Percentiles rank a stretch among this genome's conserved stretches.
These are phyloP conservation scores for Neonectria ditissima DNA, from an alignment of 2,329 filamentous ascomycete species.

Conservation along the genomic window DNA sequence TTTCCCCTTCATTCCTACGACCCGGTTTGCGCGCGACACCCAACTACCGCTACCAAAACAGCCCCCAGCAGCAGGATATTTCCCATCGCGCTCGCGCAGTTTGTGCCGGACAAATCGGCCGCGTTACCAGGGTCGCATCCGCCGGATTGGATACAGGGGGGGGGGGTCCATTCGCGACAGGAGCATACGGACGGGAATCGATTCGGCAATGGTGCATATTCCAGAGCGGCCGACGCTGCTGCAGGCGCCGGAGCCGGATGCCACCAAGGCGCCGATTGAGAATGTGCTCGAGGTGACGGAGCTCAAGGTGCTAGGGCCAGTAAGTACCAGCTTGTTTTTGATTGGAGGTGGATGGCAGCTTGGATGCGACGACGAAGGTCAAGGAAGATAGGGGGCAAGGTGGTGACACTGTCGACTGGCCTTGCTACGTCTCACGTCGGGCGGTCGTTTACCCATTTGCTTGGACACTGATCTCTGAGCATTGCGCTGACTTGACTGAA, in stretches of 20 bases:
- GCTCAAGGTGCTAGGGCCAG: constrained; percentile 78
- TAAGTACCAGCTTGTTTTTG: constrained; percentile 55
- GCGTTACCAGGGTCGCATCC: background rate
- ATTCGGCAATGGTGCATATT: constrained; percentile 29
- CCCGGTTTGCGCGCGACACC: background rate
- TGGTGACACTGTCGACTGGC: background rate
- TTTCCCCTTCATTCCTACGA: background rate
- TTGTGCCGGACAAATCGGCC: background rate
- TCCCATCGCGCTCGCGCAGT: background rate
- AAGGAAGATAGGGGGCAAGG: background rate
- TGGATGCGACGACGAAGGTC: background rate
- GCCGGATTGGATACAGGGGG: background rate
- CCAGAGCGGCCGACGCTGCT: constrained; percentile 60
- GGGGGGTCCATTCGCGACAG: background rate
- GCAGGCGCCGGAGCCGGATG: constrained; percentile 78
- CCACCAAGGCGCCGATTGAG: constrained; percentile 83
- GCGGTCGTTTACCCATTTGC: background rate
- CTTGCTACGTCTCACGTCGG: background rate
- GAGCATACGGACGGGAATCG: background rate
- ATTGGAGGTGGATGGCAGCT: background rate
- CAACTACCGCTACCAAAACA: background rate
- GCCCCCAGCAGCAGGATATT: background rate
- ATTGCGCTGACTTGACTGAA: background rate
- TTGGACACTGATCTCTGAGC: background rate
- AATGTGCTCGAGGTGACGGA: constrained; percentile 89